Evolutionary conservation across 345 rosid genomes (phyloP), one percentile per base, ranked within the genome.

Genomic region (Pistacia integerrima): DNA sequence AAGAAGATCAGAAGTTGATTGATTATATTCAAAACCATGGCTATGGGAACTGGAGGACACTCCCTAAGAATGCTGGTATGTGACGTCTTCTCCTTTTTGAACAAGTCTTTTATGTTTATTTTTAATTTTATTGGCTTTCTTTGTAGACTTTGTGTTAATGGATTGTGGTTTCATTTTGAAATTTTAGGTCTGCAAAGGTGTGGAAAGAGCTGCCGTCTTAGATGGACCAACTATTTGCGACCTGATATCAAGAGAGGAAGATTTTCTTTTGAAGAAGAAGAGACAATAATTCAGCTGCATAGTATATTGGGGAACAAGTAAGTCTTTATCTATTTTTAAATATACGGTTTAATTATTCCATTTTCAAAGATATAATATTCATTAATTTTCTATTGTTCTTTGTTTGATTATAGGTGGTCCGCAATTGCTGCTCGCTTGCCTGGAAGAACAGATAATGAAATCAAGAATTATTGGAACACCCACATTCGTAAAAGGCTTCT

Each of bases 391-490:
- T 54, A 33, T 9, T 33, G 8, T 4, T 35, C 36, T 22, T 44
- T 5, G 11, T 61, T 63, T 54, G 38, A 5, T 56, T n/a, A 22
- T 70, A 92, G 97, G 82, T 91, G 97, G 97, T 91, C 97, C 1
- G 88, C 94, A 0, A 93, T 93, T 76, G 97, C 97, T 10, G 83
- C 92, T 69, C 89, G 89, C 25, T 86, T 93, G 77, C 97, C 97
- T 1, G 97, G 97, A 76, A 83, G 97, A 79, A 93, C 97, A 0
- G 97, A 93, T 38, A 91, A 93, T 46, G 97, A 93, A 75, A 91
- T 93, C 46, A 93, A 93, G 72, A 93, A 93, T 61, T 91, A 81
- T 12, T 93, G 97, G 97, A 93, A 93, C 84, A 93, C 97, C 5
- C 93, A 92, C 82, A 86, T 92, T 52, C 78, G 95, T 68, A 92